phyloP scores from a whole-genome alignment of 2,329 filamentous ascomycete genomes.

The Ophiostoma novo-ulmi region DNA sequence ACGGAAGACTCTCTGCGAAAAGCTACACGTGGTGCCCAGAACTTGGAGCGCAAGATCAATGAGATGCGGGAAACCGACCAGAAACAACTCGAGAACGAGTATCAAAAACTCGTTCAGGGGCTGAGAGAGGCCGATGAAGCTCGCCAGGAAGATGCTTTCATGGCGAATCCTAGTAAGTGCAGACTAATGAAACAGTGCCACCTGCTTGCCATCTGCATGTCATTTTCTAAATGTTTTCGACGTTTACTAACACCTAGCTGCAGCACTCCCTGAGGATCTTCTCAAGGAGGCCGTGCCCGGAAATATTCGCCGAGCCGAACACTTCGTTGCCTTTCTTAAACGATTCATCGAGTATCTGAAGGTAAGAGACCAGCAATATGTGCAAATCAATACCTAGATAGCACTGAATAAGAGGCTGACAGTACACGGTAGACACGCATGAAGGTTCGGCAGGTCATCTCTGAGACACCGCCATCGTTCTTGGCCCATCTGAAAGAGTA shows the following conservation, averaged over 20 bases:
- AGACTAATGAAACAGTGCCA: neutral
- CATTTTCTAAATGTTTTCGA: neutral
- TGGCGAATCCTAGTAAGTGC: constrained; percentile 70
- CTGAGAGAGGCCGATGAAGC: constrained; percentile 82
- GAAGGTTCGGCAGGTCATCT: constrained; percentile 97
- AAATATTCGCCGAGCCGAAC: constrained; percentile 91
- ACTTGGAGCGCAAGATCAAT: constrained; percentile 81
- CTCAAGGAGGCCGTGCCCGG: constrained; percentile 94
- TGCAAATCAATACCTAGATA: neutral
- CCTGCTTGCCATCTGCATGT: no score
- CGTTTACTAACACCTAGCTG: neutral
- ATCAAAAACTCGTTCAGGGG: constrained; percentile 90
- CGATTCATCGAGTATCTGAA: constrained; percentile 97
- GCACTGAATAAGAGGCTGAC: neutral
- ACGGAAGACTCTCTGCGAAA: constrained; percentile 91
- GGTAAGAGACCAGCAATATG: constrained; percentile 34
- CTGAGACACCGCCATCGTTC: constrained; percentile 92
- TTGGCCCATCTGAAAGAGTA: constrained; percentile 87
- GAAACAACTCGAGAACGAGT: constrained; percentile 90
- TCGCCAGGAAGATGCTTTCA: constrained; percentile 89
- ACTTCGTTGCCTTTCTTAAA: constrained; percentile 91
- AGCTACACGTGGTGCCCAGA: constrained; percentile 83
- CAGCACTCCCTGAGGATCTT: constrained; percentile 82
- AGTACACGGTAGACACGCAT: constrained; percentile 69
- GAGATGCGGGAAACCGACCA: constrained; percentile 97